Percentiles rank a stretch among this genome's conserved stretches.
Evolutionary conservation across 192 early-diverging fungal species (phyloP).

Genomic region (Backusella macrospora): DNA sequence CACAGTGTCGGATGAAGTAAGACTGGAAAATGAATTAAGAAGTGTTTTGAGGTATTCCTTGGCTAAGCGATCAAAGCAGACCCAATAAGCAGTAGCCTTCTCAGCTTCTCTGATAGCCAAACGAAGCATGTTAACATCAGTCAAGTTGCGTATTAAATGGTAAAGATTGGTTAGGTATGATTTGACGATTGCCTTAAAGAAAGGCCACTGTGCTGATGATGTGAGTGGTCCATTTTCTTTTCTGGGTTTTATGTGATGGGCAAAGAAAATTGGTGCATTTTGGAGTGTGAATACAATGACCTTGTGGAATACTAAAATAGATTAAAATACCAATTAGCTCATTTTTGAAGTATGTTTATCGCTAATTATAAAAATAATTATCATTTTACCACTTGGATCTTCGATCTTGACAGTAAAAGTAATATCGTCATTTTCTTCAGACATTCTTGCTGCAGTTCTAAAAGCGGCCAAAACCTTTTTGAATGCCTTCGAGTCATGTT

Average conservation of each 20-base stretch:
- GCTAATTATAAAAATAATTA: not conserved
- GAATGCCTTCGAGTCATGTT: conserved; percentile 67
- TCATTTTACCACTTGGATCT: conserved; percentile 42
- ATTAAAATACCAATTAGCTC: not conserved
- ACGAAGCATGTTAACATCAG: conserved; percentile 82
- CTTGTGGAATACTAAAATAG: conserved; percentile 72
- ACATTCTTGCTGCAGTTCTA: conserved; percentile 76
- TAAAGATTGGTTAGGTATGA: conserved; percentile 78
- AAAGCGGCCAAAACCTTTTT: conserved; percentile 84
- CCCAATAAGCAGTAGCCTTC: conserved; percentile 73
- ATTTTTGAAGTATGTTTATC: not conserved
- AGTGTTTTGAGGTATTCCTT: conserved; percentile 82
- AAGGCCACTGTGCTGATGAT: conserved; percentile 66
- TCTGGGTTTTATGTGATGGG: conserved; percentile 60
- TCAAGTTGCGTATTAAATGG: conserved; percentile 78
- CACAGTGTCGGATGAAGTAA: conserved; percentile 64
- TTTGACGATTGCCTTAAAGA: conserved; percentile 77
- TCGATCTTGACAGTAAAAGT: conserved; percentile 73
- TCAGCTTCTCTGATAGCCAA: conserved; percentile 86
- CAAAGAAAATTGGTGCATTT: conserved; percentile 67
- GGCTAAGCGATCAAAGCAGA: conserved; percentile 77
- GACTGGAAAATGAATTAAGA: conserved; percentile 54
- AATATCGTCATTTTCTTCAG: conserved; percentile 61
- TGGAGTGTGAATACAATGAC: conserved; percentile 76
- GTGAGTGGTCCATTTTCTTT: conserved; percentile 37